Evolutionary conservation across 1,284 basidiomycete species (phyloP), one percentile per base, ranked within the genome.

Genomic region (Sanghuangporus sanghuang): DNA sequence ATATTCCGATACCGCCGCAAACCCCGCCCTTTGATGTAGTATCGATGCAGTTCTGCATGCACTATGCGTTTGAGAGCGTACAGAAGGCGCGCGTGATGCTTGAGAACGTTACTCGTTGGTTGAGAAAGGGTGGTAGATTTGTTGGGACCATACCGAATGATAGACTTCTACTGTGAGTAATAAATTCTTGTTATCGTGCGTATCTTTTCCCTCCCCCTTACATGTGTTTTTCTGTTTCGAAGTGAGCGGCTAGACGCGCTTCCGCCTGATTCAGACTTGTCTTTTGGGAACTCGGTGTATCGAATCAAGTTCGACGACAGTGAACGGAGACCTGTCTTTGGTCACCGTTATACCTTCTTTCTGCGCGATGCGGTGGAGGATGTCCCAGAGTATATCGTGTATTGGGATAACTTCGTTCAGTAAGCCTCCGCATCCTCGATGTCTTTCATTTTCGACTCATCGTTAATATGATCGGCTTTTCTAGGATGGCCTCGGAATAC

Each of bases 1-100:
- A 81, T 38, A 36, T 62, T 16, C 60, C 64, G 27, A 32, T 66
- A 0, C 77, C 83, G 14, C 77, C 83, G 67, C 78, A 81, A 66
- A 82, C 72, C 4, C 75, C 79, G 38, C 87, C 85, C 11, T 98
- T 98, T 73, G 96, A 98, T 73, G 93, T 93, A 57, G 94, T 99
- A 21, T 92, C 93, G 1, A 91, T 98, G 90, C 97, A 99, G 73
- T 99, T 99, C 75, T 99, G 96, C 77, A 97, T 99, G 93, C 97
- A 99, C 75, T 99, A 99, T 72, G 97, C 96, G 7, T 99, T 98
- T 74, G 95, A 98, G 73, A 90, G 84, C 46, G 85, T 88, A 36
- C 78, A 83, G 59, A 98, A 97, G 74, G 93, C 89, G 32, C 83
- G 93, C 40, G 88, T 85, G 71, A 98, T 99, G 96, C 84, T 99